Evolutionary conservation across 441 rosid genomes (phyloP).

Genomic region (Erysimum pusillum): DNA sequence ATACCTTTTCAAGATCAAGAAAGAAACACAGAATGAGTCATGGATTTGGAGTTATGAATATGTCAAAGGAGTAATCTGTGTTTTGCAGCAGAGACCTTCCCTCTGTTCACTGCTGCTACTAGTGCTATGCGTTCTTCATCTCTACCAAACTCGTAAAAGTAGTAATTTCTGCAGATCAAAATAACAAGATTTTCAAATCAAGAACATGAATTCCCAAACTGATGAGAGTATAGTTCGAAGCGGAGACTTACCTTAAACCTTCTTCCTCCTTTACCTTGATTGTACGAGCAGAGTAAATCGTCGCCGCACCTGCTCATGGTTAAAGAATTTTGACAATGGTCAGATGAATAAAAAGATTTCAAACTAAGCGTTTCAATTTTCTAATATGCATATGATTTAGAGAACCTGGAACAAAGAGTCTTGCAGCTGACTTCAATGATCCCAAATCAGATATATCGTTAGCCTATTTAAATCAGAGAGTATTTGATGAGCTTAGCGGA

Average conservation of each 20-base stretch:
- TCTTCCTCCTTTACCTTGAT: constrained; percentile 92
- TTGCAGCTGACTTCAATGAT: constrained; percentile 83
- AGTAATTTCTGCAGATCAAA: constrained; percentile 69
- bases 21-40: constrained; percentile 17
- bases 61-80: constrained; percentile 23
- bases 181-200: background rate
- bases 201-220: background rate
- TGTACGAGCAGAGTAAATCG: constrained; percentile 79
- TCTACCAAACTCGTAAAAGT: constrained; percentile 90
- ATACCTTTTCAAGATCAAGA: constrained; percentile 54
- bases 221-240: background rate
- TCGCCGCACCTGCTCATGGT: constrained; percentile 72
- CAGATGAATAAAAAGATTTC: constrained; percentile 11
- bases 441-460: constrained; percentile 84
- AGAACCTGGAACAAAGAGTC: constrained; percentile 84
- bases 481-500: constrained; percentile 22
- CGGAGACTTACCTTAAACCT: constrained; percentile 68
- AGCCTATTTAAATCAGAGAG: constrained; percentile 63
- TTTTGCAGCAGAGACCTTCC: constrained; percentile 64
- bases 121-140: constrained; percentile 78
- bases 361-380: background rate
- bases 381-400: background rate
- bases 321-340: constrained; percentile 11
- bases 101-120: constrained; percentile 74
- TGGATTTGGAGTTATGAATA: background rate